Conservation (phyloP, 768 basidiomycete genomes). For the Suillus placidus region DNA sequence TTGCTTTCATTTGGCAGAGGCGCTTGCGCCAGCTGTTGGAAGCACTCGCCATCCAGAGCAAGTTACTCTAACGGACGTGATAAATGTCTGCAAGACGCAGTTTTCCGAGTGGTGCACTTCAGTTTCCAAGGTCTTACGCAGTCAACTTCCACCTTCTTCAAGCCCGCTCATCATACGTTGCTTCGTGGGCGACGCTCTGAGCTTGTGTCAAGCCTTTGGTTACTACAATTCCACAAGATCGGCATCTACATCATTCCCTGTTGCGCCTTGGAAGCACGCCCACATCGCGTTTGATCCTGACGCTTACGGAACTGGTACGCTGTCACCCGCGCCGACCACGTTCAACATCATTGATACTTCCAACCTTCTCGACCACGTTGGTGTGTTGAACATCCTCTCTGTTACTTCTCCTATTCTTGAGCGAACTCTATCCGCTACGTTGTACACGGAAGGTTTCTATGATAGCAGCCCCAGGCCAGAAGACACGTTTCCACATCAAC, state of each 20-base stretch:
- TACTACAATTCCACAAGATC: conserved; percentile 12
- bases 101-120: conserved; percentile 32
- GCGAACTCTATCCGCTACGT: no score
- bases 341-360: conserved; percentile 22
- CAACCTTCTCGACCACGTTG: no score
- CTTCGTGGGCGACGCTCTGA: conserved; percentile 33
- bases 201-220: conserved; percentile 30
- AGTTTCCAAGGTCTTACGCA: conserved; percentile 16
- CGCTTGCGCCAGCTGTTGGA: conserved; percentile 16
- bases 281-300: conserved; percentile 25
- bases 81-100: conserved; percentile 18
- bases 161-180: conserved; percentile 26
- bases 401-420: no score
- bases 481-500: background rate
- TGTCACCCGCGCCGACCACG: conserved; percentile 25
- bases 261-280: conserved; percentile 27
- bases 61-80: background rate
- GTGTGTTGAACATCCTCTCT: no score
- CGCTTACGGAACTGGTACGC: conserved; percentile 20
- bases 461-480: no score
- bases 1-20: conserved; percentile 36
- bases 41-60: background rate
- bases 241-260: conserved; percentile 21
- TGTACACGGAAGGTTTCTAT: no score
- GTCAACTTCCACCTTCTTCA: conserved; percentile 1